These are phyloP conservation scores for Clausena lansium DNA, from an alignment of 345 rosid species.

Conservation along the genomic window DNA sequence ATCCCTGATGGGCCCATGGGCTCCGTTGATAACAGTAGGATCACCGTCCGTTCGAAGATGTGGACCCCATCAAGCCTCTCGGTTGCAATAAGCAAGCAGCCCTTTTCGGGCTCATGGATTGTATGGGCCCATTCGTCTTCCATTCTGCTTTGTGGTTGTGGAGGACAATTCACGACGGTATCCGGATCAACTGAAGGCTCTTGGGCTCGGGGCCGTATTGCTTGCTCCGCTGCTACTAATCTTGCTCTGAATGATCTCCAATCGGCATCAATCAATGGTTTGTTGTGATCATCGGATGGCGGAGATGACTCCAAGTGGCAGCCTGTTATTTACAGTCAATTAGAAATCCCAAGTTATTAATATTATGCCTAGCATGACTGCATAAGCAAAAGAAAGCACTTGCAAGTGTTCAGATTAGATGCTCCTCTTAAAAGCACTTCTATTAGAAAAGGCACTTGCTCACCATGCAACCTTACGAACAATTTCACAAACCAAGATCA, in stretches of 20 bases:
- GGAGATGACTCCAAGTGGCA: slow-evolving; percentile 46
- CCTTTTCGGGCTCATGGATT: slow-evolving; percentile 75
- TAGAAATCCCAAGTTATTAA: background rate
- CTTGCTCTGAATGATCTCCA: slow-evolving; percentile 86
- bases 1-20: slow-evolving; percentile 75
- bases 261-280: slow-evolving; percentile 39
- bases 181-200: slow-evolving; percentile 45
- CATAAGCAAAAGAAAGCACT: background rate
- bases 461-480: background rate
- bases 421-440: background rate
- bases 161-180: slow-evolving; percentile 28
- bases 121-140: slow-evolving; percentile 84
- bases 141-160: slow-evolving; percentile 22
- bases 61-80: slow-evolving; percentile 87
- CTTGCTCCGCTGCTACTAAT: slow-evolving; percentile 57
- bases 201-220: slow-evolving; percentile 27
- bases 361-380: background rate
- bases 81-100: slow-evolving; percentile 81
- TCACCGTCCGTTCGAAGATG: slow-evolving; percentile 80
- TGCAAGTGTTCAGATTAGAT: background rate
- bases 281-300: slow-evolving; percentile 36
- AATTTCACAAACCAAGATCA: slow-evolving; percentile 4
- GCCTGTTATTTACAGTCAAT: slow-evolving; percentile 33
- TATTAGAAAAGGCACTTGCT: background rate
- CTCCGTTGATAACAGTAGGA: slow-evolving; percentile 70